A percentile compares a stretch with the other conserved stretches of the same genome.
Conservation (phyloP, 2,329 filamentous ascomycete species). For the Didymella segeticola region DNA sequence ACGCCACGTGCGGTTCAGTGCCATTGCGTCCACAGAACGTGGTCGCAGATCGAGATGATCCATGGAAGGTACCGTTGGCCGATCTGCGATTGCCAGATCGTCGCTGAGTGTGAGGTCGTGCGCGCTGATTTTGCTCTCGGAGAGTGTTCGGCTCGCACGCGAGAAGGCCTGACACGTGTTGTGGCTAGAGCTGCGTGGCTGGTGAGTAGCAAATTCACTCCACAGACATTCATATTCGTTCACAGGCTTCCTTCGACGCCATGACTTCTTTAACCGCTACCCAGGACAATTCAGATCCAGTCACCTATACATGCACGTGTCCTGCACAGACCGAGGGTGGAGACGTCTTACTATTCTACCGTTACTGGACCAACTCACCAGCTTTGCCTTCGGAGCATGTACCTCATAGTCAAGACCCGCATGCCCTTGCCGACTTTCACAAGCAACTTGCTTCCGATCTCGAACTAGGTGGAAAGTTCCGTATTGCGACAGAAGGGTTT, state of each 20-base stretch:
- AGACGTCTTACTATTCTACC: constrained; percentile 30
- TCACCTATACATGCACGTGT: constrained; percentile 29
- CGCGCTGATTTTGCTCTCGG: not conserved
- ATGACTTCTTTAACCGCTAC: not conserved
- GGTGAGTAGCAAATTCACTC: not conserved
- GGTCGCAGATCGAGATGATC: constrained; percentile 14
- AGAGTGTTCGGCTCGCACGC: not conserved
- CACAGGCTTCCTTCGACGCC: not conserved
- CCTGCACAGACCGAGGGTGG: constrained; percentile 19
- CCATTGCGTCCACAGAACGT: constrained; percentile 2
- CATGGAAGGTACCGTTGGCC: not conserved
- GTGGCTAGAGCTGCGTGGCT: constrained; percentile 8
- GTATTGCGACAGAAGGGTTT: constrained; percentile 32
- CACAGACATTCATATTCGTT: not conserved
- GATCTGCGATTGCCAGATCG: not conserved
- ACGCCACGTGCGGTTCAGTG: not conserved
- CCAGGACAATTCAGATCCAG: constrained; percentile 24
- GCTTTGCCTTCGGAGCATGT: constrained; percentile 14
- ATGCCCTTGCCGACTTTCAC: constrained; percentile 25
- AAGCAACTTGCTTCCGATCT: constrained; percentile 13
- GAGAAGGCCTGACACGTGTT: too few relatives aligned
- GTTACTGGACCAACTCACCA: constrained; percentile 30
- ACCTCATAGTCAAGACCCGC: constrained; percentile 5
- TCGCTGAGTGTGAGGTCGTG: not conserved
- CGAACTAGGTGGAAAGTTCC: constrained; percentile 27